These are phyloP conservation scores for cucumber (Cucumis sativus) DNA, from an alignment of 306 rosid genomes.

Conservation along the genomic window DNA sequence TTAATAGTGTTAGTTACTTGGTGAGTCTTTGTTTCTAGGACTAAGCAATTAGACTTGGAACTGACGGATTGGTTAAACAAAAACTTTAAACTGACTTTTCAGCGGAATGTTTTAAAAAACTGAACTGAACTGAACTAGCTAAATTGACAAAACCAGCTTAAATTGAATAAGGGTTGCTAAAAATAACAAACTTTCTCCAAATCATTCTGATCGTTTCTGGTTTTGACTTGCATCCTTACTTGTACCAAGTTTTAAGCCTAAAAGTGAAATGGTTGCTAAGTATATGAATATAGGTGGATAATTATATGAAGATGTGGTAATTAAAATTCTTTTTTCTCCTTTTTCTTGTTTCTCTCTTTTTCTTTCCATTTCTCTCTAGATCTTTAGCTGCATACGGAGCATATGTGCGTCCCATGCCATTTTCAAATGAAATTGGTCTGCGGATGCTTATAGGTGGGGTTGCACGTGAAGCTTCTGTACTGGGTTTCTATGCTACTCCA, in stretches of 20 bases:
- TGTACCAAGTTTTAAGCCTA: background rate
- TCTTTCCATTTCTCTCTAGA: conserved; percentile 19
- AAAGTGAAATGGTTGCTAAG: background rate
- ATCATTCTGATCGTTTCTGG: background rate
- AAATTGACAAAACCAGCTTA: background rate
- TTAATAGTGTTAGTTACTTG: background rate
- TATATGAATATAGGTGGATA: background rate
- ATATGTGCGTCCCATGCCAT: conserved; percentile 75
- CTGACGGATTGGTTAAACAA: background rate
- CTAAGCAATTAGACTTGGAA: background rate
- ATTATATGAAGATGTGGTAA: background rate
- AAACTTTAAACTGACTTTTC: background rate
- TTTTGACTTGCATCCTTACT: background rate
- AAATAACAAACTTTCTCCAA: background rate
- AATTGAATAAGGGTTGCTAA: background rate
- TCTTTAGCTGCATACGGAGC: conserved; percentile 97
- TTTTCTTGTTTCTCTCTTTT: background rate
- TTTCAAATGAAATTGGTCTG: conserved; percentile 77
- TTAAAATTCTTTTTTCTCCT: background rate
- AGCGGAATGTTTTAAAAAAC: background rate
- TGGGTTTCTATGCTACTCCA: conserved; percentile 69
- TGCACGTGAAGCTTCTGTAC: conserved; percentile 65
- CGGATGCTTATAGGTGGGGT: conserved; percentile 98
- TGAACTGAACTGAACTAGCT: background rate
- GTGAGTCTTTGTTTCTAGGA: background rate